Percentiles rank a stretch among this genome's conserved stretches.
Evolutionary conservation across 768 basidiomycete species (phyloP).

Genomic region (Cubamyces lactineus): DNA sequence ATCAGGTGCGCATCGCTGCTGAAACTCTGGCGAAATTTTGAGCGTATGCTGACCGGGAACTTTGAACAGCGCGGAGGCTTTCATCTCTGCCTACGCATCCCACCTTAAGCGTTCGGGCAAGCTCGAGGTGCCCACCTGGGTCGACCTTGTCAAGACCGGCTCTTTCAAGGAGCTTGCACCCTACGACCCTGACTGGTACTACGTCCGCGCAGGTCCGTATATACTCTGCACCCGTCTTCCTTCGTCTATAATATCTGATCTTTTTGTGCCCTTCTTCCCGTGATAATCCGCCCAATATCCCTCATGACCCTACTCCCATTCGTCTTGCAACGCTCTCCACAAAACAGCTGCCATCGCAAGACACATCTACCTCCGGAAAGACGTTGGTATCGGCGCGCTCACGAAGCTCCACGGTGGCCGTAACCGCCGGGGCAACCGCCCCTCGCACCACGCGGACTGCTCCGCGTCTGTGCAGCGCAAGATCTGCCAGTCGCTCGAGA

Average conservation of each 20-base stretch:
- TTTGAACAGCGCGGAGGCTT: conserved; percentile 77
- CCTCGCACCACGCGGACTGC: conserved; percentile 88
- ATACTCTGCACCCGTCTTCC: neutral
- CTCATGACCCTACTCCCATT: too few species aligned
- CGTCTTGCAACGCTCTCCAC: neutral
- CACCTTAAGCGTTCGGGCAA: conserved; percentile 99
- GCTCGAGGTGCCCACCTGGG: conserved; percentile 99
- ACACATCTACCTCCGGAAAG: conserved; percentile 99
- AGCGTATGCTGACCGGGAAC: conserved; percentile 23
- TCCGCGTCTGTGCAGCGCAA: conserved; percentile 92
- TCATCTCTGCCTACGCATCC: conserved; percentile 92
- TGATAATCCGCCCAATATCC: too few species aligned
- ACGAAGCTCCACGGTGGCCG: conserved; percentile 97
- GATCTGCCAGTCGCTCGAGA: conserved; percentile 96
- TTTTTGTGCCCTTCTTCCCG: neutral
- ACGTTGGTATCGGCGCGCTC: conserved; percentile 91
- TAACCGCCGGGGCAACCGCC: conserved; percentile 95
- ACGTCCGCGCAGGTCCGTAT: conserved; percentile 91
- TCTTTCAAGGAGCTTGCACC: conserved; percentile 97
- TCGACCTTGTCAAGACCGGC: conserved; percentile 98
- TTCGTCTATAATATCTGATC: neutral
- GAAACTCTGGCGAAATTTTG: conserved; percentile 7
- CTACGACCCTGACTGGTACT: conserved; percentile 99
- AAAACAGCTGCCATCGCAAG: conserved; percentile 88
- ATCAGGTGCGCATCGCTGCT: conserved; percentile 55